Base-by-base conservation (phyloP, 306 rosid species). In the Cicer arietinum region DNA sequence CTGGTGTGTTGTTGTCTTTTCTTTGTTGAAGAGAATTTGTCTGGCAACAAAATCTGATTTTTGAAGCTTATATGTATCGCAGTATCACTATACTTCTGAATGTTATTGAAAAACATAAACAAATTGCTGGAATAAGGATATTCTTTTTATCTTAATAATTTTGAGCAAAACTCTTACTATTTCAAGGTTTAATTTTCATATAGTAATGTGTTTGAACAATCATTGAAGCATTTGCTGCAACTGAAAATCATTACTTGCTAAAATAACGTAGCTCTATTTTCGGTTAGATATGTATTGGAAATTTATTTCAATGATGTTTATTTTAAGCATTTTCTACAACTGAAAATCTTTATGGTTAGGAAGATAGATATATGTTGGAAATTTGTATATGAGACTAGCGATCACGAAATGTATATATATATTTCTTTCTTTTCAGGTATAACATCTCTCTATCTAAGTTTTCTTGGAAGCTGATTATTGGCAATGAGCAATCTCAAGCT, bases 401-500 rank as follows among this genome's bases (percentile, higher is more conserved):
- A 10, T 73, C 54, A 35, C 25, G 59, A 71, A 43, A 50, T 51
- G 0, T 51, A 42, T 69, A 0, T 59, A 57, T 61, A 42, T 51
- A 46, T 63, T 69, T 78, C 53, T 61, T 81, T 75, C 46, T 52
- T 85, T 71, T 80, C 88, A 90, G 91, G 86, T 80, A 40, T 51
- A 69, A 44, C 16, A 4, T 67, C 57, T 54, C 69, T 75, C 65
- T 51, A 44, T 71, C 73, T 44, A 51, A 77, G 52, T 50, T 59
- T 86, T 46, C 4, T 56, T 42, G 61, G 61, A 68, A 81, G 74
- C 80, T 77, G 40, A 10, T 56, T 69, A 47, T 45, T 48, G 74
- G 60, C 84, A 59, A 94, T 94, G 99, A 86, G 80, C 68, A 85
- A 74, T 74, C 83, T 90, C 30, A 94, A 94, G 86, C 81, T 94